Percentiles rank a stretch among this genome's conserved stretches.
These are phyloP conservation scores for Miamiensis avidus DNA, from an alignment of 169 alveolate genomes.

Conservation along the genomic window DNA sequence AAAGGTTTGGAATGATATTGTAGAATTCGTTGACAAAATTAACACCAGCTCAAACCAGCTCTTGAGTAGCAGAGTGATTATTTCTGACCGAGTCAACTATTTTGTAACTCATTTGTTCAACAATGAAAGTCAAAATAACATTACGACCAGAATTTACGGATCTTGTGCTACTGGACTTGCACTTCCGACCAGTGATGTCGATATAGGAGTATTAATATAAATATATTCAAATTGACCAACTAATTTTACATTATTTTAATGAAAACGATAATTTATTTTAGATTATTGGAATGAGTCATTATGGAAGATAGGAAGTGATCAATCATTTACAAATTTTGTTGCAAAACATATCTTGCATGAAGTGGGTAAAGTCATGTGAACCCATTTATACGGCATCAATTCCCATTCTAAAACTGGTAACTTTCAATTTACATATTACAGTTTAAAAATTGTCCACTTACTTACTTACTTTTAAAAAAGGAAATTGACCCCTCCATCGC, in stretches of 20 bases:
- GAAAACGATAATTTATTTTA: no score
- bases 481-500: background rate
- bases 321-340: no score
- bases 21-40: background rate
- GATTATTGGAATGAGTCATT: background rate
- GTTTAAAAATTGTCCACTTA: background rate
- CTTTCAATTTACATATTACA: background rate
- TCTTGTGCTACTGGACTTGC: conserved; percentile 57
- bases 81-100: background rate
- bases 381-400: conserved; percentile 11
- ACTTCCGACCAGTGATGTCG: conserved; percentile 43
- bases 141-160: conserved; percentile 29
- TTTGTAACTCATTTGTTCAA: background rate
- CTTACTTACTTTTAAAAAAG: background rate
- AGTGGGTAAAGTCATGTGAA: conserved; percentile 22
- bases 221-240: no score
- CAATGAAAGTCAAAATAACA: background rate
- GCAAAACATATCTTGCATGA: background rate
- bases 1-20: background rate
- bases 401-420: conserved; percentile 24
- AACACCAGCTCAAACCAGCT: background rate
- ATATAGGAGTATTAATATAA: conserved; percentile 29
- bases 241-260: no score
- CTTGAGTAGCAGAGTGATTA: background rate
- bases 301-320: background rate